Conservation (phyloP, 2,329 filamentous ascomycete species). For the Cytospora piceae region DNA sequence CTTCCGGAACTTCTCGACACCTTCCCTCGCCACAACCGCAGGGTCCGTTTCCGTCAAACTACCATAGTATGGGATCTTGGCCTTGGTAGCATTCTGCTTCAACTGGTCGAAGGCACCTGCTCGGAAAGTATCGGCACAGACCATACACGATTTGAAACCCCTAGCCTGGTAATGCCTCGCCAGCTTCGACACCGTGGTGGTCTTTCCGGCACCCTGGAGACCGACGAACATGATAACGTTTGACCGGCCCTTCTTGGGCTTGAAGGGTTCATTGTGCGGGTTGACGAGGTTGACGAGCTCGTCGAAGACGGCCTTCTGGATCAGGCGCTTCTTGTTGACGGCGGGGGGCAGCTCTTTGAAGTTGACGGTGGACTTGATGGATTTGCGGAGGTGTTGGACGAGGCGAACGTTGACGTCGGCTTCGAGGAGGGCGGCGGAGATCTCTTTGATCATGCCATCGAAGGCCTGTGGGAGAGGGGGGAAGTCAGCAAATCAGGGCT, state of each 20-base stretch:
- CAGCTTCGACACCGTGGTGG: constrained; percentile 96
- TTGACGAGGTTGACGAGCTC: constrained; percentile 95
- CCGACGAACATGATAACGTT: constrained; percentile 99
- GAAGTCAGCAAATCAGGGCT: constrained; percentile 40
- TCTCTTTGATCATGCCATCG: constrained; percentile 98
- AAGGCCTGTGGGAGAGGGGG: constrained; percentile 67
- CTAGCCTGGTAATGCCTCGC: constrained; percentile 92
- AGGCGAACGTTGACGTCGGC: constrained; percentile 97
- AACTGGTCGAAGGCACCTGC: constrained; percentile 97
- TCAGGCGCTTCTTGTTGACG: constrained; percentile 97
- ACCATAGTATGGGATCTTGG: constrained; percentile 98
- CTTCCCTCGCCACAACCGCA: constrained; percentile 88
- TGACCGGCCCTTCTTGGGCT: constrained; percentile 91
- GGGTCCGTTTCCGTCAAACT: constrained; percentile 96
- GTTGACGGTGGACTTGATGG: constrained; percentile 88
- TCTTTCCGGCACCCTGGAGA: constrained; percentile 96
- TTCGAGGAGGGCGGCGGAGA: constrained; percentile 91
- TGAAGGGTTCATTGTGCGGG: constrained; percentile 92
- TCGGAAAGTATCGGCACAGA: constrained; percentile 98
- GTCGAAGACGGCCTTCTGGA: constrained; percentile 97
- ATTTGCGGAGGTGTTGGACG: constrained; percentile 87
- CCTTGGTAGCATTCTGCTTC: constrained; percentile 98
- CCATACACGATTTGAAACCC: constrained; percentile 89
- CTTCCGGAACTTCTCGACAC: constrained; percentile 99
- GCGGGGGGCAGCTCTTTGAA: constrained; percentile 90